Conservation (phyloP, 768 basidiomycete genomes). For the Pulveroboletus sp. region DNA sequence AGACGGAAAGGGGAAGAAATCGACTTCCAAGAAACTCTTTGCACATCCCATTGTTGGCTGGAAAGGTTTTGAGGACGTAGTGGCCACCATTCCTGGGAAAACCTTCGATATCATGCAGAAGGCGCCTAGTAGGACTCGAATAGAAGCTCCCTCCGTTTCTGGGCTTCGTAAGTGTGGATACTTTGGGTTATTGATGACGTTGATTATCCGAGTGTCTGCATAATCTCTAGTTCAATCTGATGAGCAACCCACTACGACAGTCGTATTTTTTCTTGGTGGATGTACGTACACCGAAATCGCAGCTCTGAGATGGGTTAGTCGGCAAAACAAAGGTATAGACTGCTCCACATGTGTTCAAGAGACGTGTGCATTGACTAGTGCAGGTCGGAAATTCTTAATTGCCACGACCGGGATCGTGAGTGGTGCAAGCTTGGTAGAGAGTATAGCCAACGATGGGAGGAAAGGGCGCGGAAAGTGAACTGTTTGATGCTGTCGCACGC, state of each 20-base stretch:
- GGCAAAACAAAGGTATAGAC: conserved; percentile 69
- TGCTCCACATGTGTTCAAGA: not conserved
- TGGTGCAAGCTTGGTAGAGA: conserved; percentile 67
- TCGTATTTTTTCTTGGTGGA: conserved; percentile 96
- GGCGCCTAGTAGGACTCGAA: conserved; percentile 26
- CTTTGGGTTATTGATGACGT: not conserved
- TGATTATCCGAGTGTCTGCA: not conserved
- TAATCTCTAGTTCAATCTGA: conserved; percentile 39
- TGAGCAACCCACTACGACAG: conserved; percentile 71
- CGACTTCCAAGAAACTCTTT: conserved; percentile 51
- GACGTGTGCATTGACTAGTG: conserved; percentile 9
- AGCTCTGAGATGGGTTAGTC: conserved; percentile 86
- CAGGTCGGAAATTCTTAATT: conserved; percentile 84
- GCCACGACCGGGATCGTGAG: conserved; percentile 90
- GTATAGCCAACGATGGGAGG: conserved; percentile 47
- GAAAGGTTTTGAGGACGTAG: conserved; percentile 94
- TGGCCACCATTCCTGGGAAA: conserved; percentile 77
- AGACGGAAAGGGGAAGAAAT: conserved; percentile 36
- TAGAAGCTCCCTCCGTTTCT: conserved; percentile 26
- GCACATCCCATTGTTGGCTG: conserved; percentile 94
- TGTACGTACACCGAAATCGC: conserved; percentile 98
- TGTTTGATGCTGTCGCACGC: conserved; percentile 27
- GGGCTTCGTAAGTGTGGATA: conserved; percentile 32
- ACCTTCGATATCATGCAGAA: conserved; percentile 74
- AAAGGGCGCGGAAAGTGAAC: conserved; percentile 34